Evolutionary conservation across 352 stramenopile genomes (phyloP).

Genomic region (Globisporangium megalacanthum): DNA sequence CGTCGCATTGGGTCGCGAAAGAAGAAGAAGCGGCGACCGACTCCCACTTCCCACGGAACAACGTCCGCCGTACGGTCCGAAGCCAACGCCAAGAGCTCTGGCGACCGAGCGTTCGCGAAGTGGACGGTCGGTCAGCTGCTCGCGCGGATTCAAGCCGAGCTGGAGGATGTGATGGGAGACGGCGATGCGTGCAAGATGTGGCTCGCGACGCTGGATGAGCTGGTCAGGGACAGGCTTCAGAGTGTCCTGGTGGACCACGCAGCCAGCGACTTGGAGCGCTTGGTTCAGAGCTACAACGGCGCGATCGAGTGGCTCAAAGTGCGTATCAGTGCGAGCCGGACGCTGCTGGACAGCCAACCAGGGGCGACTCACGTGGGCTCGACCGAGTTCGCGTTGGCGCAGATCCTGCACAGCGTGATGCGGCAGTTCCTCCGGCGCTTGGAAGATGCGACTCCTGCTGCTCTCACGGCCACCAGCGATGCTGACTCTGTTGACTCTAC

Average conservation of each 20-base stretch:
- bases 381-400: constrained; percentile 46
- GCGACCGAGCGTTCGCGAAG: constrained; percentile 21
- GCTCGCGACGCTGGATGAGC: constrained; percentile 22
- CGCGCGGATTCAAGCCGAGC: constrained; percentile 22
- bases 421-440: constrained; percentile 19
- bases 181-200: constrained; percentile 20
- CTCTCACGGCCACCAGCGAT: background rate
- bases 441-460: background rate
- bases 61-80: background rate
- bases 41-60: too few relatives aligned
- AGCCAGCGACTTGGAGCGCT: constrained; percentile 12
- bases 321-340: constrained; percentile 26
- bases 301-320: constrained; percentile 39
- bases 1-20: background rate
- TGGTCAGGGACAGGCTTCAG: constrained; percentile 23
- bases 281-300: constrained; percentile 32
- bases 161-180: constrained; percentile 18
- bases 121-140: constrained; percentile 50
- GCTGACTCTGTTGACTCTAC: background rate
- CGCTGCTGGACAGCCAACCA: background rate
- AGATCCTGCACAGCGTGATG: constrained; percentile 40
- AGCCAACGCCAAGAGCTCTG: background rate
- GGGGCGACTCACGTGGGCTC: constrained; percentile 18
- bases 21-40: background rate
- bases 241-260: constrained; percentile 11